Base-by-base conservation (phyloP, 768 basidiomycete species). In the Suillus clintonianus region DNA sequence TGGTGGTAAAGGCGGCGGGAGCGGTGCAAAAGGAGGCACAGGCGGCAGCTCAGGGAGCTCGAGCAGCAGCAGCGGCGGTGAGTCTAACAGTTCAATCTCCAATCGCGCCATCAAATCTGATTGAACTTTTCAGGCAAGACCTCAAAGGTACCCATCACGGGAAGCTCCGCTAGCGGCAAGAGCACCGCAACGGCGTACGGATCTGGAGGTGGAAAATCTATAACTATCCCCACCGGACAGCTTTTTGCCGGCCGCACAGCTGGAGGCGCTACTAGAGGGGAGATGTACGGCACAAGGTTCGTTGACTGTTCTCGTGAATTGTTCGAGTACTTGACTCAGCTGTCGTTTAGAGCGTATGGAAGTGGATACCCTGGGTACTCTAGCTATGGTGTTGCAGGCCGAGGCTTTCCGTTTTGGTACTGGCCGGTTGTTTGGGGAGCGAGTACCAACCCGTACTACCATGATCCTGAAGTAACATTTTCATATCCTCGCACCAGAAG, bases 391-490 rank as follows among this genome's bases (percentile, higher is more conserved):
- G 84, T 87, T 19, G 50, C 65, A 0, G 81, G 81, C 0, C 79
- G 80, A 0, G 79, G 79, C 3, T 89, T 90, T 69, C 89, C 89
- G 0, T 90, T 87, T 70, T 80, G 79, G 65, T 90, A 82, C 75
- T 90, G 88, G 88, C 89, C 89, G 8, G 47, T 89, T 11, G 79
- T 80, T 1, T 89, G 85, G 84, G 77, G 75, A 3, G 74, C 74
- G 1, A 65, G 45, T 30, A 68, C 62, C 32, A 78, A 55, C 45
- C 71, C 66, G 4, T 81, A 82, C 64, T 65, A 82, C 54, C 63
- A 76, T 2, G 72, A 75, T 36, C 63, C 76, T 42, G 85, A 87
- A 76, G 85, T 85, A 71, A 62, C 55, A 66, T 57, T 27, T 0
- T 19, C 32, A 19, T 1, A 4, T 39, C 32, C 47, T 51, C 50